Base-by-base conservation (phyloP, 1,139 yeast species). In the Candida glucosophila region DNA sequence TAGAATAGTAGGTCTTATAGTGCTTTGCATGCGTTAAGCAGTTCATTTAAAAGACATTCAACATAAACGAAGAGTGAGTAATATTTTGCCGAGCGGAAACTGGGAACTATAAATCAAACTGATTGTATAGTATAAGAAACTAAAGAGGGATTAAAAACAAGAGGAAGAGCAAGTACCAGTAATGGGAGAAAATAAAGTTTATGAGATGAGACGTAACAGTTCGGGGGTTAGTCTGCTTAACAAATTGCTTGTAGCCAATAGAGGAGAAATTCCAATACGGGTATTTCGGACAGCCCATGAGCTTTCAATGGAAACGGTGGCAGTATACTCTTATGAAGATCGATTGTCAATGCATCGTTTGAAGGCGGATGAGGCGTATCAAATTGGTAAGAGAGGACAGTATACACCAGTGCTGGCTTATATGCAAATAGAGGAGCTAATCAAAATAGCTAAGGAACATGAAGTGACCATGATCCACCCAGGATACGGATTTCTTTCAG, bases 201-300 rank as follows among this genome's bases (percentile, higher is more conserved):
- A 63, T 47, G 62, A 61, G 41, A 57, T 74, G 62, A 71, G 88
- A 55, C 65, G 76, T 45, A 70, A 72, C 44, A 73, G 80, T 27
- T 60, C 73, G 30, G 72, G 74, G 25, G 54, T 74, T 39, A 78
- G 80, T 25, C 69, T 70, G 39, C 67, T 76, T 59, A 77, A 77
- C 60, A 81, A 81, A 59, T 70, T 81, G 44, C 58, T 80, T 47
- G 97, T 88, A 28, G 97, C 97, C 40, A 88, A 88, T 65, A 74
- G 98, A 60, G 96, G 97, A 43, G 98, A 88, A 57, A 82, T 82
- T 44, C 92, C 90, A 25, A 77, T 80, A 47, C 63, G 92, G 58
- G 79, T 90, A 52, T 92, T 90, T 60, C 74, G 98, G 61, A 80
- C 97, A 18, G 98, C 98, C 34, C 98, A 92, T 60, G 98, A 92